Percentiles rank a stretch among this genome's conserved stretches.
These are phyloP conservation scores for Daldinia loculata DNA, from an alignment of 495 filamentous ascomycete genomes.

Conservation along the genomic window DNA sequence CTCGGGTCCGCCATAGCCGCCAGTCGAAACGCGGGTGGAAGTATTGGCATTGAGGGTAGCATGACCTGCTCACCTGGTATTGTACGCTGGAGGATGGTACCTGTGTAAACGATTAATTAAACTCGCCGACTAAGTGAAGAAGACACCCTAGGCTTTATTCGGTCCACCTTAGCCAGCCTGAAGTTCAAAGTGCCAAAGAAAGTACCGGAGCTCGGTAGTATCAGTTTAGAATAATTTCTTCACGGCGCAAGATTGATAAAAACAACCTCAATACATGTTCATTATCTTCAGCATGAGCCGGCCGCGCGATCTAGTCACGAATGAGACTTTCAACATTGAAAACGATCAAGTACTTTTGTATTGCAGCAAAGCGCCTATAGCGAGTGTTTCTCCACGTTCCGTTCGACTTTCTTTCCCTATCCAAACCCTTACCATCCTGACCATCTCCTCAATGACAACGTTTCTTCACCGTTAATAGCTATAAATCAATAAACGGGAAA, in stretches of 20 bases:
- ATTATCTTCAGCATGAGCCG: background rate
- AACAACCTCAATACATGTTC: background rate
- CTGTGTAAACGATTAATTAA: conserved; percentile 10
- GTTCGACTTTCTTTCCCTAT: conserved; percentile 8
- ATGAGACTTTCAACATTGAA: conserved; percentile 7
- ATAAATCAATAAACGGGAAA: conserved; percentile 23
- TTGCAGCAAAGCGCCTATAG: conserved; percentile 44
- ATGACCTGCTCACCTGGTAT: conserved; percentile 36
- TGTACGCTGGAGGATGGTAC: conserved; percentile 28
- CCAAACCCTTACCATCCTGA: conserved; percentile 1
- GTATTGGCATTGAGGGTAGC: conserved; percentile 23
- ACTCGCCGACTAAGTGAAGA: background rate
- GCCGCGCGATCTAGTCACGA: background rate
- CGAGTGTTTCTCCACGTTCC: conserved; percentile 37
- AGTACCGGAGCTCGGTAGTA: background rate
- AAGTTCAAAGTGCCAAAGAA: background rate
- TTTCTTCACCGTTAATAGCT: conserved; percentile 17
- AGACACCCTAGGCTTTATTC: background rate
- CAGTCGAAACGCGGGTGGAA: conserved; percentile 13
- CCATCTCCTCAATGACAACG: conserved; percentile 5
- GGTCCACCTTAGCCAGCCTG: background rate
- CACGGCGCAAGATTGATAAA: background rate
- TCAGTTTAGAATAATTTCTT: background rate
- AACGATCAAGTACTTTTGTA: conserved; percentile 41
- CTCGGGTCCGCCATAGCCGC: conserved; percentile 16